Evolutionary conservation across 148 eudicot genomes (phyloP).

Genomic region (Cornus kousa): DNA sequence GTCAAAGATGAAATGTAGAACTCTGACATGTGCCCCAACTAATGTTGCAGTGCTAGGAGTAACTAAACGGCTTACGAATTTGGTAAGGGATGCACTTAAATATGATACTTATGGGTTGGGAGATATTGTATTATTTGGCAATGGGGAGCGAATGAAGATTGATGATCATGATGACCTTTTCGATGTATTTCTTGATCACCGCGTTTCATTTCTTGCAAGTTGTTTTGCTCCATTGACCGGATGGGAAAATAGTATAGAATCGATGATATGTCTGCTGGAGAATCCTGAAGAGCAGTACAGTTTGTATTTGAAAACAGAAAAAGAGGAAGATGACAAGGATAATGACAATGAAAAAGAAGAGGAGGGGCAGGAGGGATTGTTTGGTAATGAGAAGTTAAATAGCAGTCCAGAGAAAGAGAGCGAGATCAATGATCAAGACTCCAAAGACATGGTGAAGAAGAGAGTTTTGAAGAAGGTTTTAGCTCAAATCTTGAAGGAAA

Average conservation of each 20-base stretch:
- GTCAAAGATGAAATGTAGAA: constrained; percentile 26
- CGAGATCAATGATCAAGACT: not conserved
- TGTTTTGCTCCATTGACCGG: constrained; percentile 47
- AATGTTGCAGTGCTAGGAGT: constrained; percentile 49
- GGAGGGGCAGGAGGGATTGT: not conserved
- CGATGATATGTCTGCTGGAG: constrained; percentile 47
- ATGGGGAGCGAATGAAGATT: constrained; percentile 56
- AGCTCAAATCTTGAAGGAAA: constrained; percentile 17
- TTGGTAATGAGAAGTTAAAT: not conserved
- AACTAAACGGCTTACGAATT: constrained; percentile 26
- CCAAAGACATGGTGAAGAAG: not conserved
- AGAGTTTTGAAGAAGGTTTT: constrained; percentile 19
- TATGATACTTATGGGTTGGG: constrained; percentile 51
- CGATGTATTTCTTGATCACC: constrained; percentile 45
- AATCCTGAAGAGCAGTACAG: constrained; percentile 36
- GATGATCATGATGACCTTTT: constrained; percentile 39
- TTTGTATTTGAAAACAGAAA: constrained; percentile 25
- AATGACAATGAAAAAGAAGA: constrained; percentile 6
- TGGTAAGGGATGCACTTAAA: constrained; percentile 9
- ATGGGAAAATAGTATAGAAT: constrained; percentile 38
- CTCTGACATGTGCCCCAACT: constrained; percentile 59
- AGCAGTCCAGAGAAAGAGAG: not conserved
- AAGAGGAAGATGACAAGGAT: not conserved
- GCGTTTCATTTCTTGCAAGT: constrained; percentile 27
- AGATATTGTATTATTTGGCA: constrained; percentile 65